Conservation (phyloP, 768 basidiomycete species). For the Macrolepiota fuliginosa region DNA sequence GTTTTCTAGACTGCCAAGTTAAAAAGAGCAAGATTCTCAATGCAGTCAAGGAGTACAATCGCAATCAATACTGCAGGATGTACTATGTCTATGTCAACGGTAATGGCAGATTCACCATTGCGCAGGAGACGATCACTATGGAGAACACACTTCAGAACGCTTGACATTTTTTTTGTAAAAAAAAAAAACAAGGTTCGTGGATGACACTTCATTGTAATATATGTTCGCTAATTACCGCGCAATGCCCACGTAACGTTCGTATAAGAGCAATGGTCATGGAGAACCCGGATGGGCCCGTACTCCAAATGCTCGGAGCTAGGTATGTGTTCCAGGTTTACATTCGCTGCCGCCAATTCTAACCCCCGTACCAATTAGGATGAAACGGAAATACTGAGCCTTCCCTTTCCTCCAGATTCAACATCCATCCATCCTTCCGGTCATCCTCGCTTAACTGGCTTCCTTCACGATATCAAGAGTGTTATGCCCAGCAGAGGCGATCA, state of each 20-base stretch:
- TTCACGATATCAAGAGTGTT: conserved; percentile 56
- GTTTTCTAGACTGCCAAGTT: conserved; percentile 54
- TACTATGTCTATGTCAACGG: conserved; percentile 40
- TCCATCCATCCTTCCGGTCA: conserved; percentile 68
- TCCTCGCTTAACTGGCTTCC: conserved; percentile 69
- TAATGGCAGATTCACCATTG: conserved; percentile 34
- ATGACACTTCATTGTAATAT: neutral
- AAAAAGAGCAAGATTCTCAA: conserved; percentile 36
- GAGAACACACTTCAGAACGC: conserved; percentile 23
- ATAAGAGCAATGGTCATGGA: conserved; percentile 52
- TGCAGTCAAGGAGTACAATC: conserved; percentile 32
- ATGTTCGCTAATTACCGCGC: neutral
- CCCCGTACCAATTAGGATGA: neutral
- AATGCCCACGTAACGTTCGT: conserved; percentile 36
- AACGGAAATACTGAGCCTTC: neutral
- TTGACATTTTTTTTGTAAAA: conserved; percentile 38
- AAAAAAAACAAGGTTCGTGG: conserved; percentile 32
- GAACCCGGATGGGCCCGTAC: conserved; percentile 46
- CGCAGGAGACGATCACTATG: conserved; percentile 19
- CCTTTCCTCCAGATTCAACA: conserved; percentile 37
- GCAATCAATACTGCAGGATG: conserved; percentile 11
- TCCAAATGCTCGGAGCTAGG: conserved; percentile 63
- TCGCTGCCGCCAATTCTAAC: neutral
- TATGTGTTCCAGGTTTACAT: conserved; percentile 20
- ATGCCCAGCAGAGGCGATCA: conserved; percentile 45